These are phyloP conservation scores for Elsinoe ampelina DNA, from an alignment of 2,329 filamentous ascomycete genomes.

Conservation along the genomic window DNA sequence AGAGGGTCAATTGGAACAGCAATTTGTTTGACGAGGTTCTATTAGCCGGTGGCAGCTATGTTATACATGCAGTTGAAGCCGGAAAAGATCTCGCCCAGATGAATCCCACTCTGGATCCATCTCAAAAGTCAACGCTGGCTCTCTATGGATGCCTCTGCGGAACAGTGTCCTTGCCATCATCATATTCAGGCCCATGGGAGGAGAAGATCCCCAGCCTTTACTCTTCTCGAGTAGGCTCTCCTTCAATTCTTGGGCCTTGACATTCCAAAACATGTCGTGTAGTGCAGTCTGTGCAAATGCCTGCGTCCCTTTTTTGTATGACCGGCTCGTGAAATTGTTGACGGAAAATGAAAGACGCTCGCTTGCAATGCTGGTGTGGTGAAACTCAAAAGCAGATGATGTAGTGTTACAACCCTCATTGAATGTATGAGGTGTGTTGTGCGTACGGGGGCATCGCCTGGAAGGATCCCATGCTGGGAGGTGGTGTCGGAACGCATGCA, in stretches of 20 bases:
- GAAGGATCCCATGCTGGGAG: constrained; percentile 21
- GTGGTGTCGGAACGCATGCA: constrained; percentile 26
- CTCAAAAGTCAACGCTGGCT: neutral
- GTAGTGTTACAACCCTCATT: constrained; percentile 13
- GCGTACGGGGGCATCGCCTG: constrained; percentile 14
- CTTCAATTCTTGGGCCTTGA: neutral
- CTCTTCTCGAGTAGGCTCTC: neutral
- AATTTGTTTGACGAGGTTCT: neutral
- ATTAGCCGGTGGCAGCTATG: constrained; percentile 12
- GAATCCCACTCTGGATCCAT: neutral
- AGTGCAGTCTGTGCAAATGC: constrained; percentile 13
- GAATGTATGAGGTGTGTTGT: constrained; percentile 15
- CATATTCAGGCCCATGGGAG: constrained; percentile 1
- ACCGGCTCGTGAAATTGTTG: constrained; percentile 19
- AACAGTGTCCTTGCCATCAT: neutral
- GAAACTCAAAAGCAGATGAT: constrained; percentile 12
- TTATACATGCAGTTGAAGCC: constrained; percentile 1
- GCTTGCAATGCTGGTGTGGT: constrained; percentile 20
- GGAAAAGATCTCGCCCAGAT: neutral
- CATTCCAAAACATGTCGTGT: constrained; percentile 3
- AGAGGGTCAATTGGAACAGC: neutral
- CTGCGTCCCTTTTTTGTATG: constrained; percentile 11
- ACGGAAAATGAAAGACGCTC: constrained; percentile 22
- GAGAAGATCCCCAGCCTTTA: neutral
- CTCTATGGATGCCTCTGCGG: neutral